Base-by-base conservation (phyloP, 805 yeast species). In the Pichia nanzhaoensis region DNA sequence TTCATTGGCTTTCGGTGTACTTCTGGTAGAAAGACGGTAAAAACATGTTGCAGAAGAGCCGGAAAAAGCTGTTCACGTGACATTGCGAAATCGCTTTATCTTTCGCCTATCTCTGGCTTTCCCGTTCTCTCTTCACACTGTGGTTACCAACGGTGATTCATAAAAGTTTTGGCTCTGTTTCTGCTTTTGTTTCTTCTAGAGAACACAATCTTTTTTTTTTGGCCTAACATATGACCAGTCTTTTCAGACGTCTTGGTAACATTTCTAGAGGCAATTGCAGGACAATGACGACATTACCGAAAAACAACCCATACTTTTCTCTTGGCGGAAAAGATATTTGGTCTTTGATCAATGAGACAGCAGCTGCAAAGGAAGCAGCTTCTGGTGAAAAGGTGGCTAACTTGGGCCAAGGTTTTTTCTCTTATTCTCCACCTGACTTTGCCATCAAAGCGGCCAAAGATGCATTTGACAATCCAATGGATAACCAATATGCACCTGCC, bases 391-490 rank as follows among this genome's bases (percentile, higher is more conserved):
- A 87, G 43, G 79, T 91, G 45, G 82, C 83, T 49, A 93, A 93
- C 57, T 74, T 93, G 47, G 99, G 99, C 30, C 99, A 93, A 64
- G 99, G 99, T 2, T 93, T 93, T 67, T 93, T 93, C 70, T 88
- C 96, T 2, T 93, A 91, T 63, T 77, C 90, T 27, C 99, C 99
- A 3, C 99, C 99, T 1, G 76, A 80, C n/a, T 93, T 93, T 65
- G 96, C 95, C 14, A 71, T 84, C 48, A 74, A 79, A 10, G 95
- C 96, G 6, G 95, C 91, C 16, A 77, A 80, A 52, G 71, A 74
- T 36, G 91, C 96, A 0, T 70, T 89, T 37, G 80, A 78, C 44
- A 70, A 69, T 30, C 82, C 98, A 3, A 72, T 80, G 47, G 78
- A 78, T 61, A 93, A 93, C 65, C 99, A 93, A 66, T 93, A 93